Percentiles rank a stretch among this genome's conserved stretches.
Conservation (phyloP, 1,284 basidiomycete genomes). For the Lignosus rhinocerotis region DNA sequence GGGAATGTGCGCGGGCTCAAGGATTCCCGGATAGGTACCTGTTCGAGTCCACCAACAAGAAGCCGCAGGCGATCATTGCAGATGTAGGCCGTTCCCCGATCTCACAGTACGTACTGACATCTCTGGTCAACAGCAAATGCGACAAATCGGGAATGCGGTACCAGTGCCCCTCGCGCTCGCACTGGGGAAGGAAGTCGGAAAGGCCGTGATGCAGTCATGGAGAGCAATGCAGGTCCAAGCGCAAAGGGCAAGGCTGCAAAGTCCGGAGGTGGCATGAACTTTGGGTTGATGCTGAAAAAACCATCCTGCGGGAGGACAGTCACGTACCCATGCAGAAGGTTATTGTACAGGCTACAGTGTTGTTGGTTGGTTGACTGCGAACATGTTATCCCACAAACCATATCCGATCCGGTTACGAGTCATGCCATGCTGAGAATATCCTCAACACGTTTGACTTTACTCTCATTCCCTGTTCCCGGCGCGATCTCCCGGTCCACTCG, state of each 20-base stretch:
- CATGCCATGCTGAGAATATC: conserved; percentile 55
- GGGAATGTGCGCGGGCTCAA: conserved; percentile 68
- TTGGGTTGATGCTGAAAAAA: neutral
- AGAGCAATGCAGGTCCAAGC: conserved; percentile 29
- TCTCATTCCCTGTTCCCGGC: conserved; percentile 71
- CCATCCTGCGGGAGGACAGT: neutral
- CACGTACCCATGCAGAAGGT: neutral
- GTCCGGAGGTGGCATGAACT: conserved; percentile 42
- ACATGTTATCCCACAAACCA: neutral
- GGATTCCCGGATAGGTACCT: conserved; percentile 69
- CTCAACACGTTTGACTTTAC: conserved; percentile 78
- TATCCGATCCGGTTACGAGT: neutral
- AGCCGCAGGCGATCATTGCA: conserved; percentile 35
- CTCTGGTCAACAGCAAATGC: conserved; percentile 50
- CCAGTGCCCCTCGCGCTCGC: conserved; percentile 65
- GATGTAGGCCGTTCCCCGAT: conserved; percentile 45
- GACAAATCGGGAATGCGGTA: conserved; percentile 76
- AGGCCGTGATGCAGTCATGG: conserved; percentile 49
- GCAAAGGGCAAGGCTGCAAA: conserved; percentile 38
- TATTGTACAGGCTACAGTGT: conserved; percentile 26
- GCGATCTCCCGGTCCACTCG: conserved; percentile 70
- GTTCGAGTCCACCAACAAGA: conserved; percentile 50
- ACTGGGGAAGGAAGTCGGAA: conserved; percentile 58
- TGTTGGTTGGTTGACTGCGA: neutral
- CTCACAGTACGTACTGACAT: neutral